Evolutionary conservation across 371 early-diverging fungal genomes (phyloP), one percentile per base, ranked within the genome.

Genomic region (Conidiobolus coronatus): DNA sequence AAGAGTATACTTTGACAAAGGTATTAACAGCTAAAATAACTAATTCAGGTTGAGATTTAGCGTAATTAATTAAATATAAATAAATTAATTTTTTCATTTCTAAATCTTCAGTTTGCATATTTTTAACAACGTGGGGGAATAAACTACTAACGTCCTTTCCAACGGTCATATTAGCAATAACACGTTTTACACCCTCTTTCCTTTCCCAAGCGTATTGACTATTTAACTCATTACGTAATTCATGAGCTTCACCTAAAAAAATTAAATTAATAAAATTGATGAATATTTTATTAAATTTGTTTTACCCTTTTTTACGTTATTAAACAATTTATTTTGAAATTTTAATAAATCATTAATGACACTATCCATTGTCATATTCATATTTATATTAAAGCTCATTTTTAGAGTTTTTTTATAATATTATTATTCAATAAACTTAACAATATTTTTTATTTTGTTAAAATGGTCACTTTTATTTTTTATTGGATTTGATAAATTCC

Each of bases 121-220:
- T 90, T 70, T 92, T 92, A 23, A 97, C 71, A 8, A 97, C 94
- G 54, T 97, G 94, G 33, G 95, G 94, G 53, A 82, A 89, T 39
- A 96, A 68, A 12, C 85, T 71, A 4, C 86, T 83, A 83, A 94
- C 89, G 62, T 96, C 95, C 58, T 89, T 90, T 29, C 97, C 97
- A 83, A 94, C 86, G 9, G 97, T 92, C 93, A 96, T 93, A 56
- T 93, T 91, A 7, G 87, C 90, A 61, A 94, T 91, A 48, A 97
- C 93, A 56, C 87, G 81, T 53, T 93, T 91, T 35, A 97, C 93
- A 0, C 92, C 89, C 63, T 96, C 97, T 61, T 93, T 93, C 49
- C 95, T 74, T 37, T 75, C 68, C 51, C 88, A 86, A 48, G 79
- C 75, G 64, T 89, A 88, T 62, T 94, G 95, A 62, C 84, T 81